Evolutionary conservation across 75 land plant species (phyloP), one percentile per base, ranked within the genome.

Genomic region (Azolla pinnata): DNA sequence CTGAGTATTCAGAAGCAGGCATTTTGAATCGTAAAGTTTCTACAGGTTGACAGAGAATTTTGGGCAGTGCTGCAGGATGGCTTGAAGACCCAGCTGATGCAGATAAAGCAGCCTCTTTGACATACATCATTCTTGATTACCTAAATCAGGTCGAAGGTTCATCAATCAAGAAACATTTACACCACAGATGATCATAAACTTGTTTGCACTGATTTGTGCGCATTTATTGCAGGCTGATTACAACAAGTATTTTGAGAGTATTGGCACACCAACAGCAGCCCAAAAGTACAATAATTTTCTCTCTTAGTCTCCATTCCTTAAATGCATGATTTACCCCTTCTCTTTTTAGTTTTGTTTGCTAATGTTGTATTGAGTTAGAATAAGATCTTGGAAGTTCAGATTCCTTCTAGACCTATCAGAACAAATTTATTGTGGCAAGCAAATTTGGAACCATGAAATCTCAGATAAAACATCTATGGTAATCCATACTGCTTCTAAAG

Each of bases 111-210:
- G 61, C 70, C 18, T 54, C 69, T 45, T 63, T 76, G 17, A 42
- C 79, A 17, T 76, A 66, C 55, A 29, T 35, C 20, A 76, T 76
- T 28, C 73, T 65, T 67, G 79, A 72, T 19, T 76, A 76, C 57
- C 63, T 75, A 10, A 58, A 75, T 47, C 78, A 75, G 75, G 78
- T n/a, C n/a, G n/a, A n/a, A n/a, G n/a, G n/a, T n/a, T n/a, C n/a
- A n/a, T n/a, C n/a, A n/a, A n/a, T n/a, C 17, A 4, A 46, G 49
- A 38, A 46, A 18, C 49, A 20, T 16, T 33, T 31, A 28, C 24
- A 10, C 53, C 18, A 4, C 2, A 31, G 16, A 16, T 1, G 33
- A 57, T 10, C 12, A 21, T 23, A 29, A 1, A 31, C 33, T 17
- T 2, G 35, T 31, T 30, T 5, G 12, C 33, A 57, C 3, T 5